Conservation (phyloP, 2,329 filamentous ascomycete genomes). For the Rachicladosporium sp. region DNA sequence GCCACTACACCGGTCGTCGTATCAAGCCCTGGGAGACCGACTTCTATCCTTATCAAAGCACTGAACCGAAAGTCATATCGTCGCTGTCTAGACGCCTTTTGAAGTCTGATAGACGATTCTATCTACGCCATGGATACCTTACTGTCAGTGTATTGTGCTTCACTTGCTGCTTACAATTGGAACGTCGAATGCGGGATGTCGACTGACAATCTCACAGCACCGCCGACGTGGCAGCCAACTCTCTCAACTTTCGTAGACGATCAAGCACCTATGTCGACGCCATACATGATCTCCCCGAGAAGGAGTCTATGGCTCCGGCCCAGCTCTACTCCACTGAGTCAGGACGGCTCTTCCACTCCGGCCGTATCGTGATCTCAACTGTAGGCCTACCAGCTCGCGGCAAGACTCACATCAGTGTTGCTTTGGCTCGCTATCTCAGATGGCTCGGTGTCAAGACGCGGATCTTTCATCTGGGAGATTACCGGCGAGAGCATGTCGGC, state of each 20-base stretch:
- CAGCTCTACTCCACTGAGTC: slow-evolving; percentile 98
- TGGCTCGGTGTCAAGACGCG: slow-evolving; percentile 98
- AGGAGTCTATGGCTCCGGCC: slow-evolving; percentile 75
- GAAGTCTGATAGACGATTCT: not conserved
- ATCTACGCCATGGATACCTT: slow-evolving; percentile 3
- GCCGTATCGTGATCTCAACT: slow-evolving; percentile 92
- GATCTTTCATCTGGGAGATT: slow-evolving; percentile 95
- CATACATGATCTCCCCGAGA: slow-evolving; percentile 84
- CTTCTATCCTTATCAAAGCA: no score
- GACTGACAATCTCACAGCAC: slow-evolving; percentile 44
- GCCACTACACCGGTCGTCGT: no score
- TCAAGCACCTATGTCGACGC: slow-evolving; percentile 96
- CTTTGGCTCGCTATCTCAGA: slow-evolving; percentile 81
- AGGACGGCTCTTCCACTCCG: slow-evolving; percentile 90
- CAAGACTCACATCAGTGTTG: slow-evolving; percentile 97
- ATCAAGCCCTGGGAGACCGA: no score
- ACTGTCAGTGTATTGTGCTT: slow-evolving; percentile 24
- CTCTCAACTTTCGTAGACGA: slow-evolving; percentile 76
- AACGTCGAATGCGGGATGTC: not conserved
- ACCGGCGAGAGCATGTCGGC: slow-evolving; percentile 81
- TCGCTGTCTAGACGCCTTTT: no score
- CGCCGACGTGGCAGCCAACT: slow-evolving; percentile 82
- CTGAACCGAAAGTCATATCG: no score
- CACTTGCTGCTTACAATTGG: not conserved
- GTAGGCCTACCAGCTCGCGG: slow-evolving; percentile 89